Evolutionary conservation across 495 filamentous ascomycete species (phyloP), one percentile per base, ranked within the genome.

Genomic region (Letharia columbiana): DNA sequence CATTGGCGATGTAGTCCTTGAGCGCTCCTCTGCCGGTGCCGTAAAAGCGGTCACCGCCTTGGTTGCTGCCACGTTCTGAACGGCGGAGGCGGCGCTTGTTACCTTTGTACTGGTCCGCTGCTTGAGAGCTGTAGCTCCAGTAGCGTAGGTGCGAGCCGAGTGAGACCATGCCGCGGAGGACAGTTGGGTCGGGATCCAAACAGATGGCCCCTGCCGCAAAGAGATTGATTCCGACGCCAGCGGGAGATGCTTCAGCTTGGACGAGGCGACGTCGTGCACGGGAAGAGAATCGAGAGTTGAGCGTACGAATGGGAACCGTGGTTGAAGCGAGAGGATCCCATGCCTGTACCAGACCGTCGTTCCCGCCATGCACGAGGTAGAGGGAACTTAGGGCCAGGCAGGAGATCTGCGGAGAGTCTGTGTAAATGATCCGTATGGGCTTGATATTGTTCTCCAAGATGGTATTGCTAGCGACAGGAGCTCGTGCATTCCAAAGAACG

Each of bases 251-350:
- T 74, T 89, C 87, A 8, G 87, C 88, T 72, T 91, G 89, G 7
- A 87, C 81, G 50, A 91, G 77, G 3, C 86, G 82, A 64, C 89
- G 87, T 60, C 90, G 85, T 50, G 92, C 89, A 13, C 92, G 87
- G 28, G 87, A 85, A 1, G 89, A 89, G 71, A 96, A 94, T 13
- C 90, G 87, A 0, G 91, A 92, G 67, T 96, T 94, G 62, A 98
- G 82, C 6, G 92, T 97, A 31, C 92, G 86, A 67, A 98, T 84
- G 0, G 93, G 91, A 35, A 86, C 83, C 13, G 83, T 77, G 9
- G 83, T 89, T 0, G 94, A 98, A 3, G 89, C 91, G 35, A 98
- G 77, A 31, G 90, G 91, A 79, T 98, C 94, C 95, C 95, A 98
- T 9, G 91, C 90, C 72, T 98, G 94, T 11, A 98, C 92, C 11